Percentiles rank a stretch among this genome's conserved stretches.
Conservation (phyloP, 352 stramenopile species). For the Globisporangium barbulae region DNA sequence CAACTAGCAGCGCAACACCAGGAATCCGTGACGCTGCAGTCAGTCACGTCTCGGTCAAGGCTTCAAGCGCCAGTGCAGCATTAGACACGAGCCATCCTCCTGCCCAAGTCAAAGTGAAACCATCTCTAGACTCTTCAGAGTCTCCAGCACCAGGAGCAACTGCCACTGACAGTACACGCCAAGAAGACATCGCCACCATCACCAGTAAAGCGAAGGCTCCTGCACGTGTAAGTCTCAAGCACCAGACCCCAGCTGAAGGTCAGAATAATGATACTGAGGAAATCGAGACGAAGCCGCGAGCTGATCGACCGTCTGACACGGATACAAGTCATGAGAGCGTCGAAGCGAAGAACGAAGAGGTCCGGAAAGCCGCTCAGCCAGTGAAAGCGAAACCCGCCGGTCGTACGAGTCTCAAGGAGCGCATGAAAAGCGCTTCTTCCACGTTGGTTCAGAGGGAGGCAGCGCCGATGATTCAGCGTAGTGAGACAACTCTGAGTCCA, state of each 20-base stretch:
- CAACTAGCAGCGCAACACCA: background rate
- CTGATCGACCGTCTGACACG: background rate
- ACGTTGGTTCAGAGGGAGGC: background rate
- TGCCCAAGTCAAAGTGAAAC: too few species aligned
- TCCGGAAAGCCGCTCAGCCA: background rate
- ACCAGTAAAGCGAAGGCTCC: background rate
- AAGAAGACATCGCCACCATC: background rate
- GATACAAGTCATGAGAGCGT: background rate
- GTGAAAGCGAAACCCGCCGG: background rate
- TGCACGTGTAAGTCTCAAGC: background rate
- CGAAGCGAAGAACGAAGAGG: background rate
- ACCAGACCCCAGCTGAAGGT: background rate
- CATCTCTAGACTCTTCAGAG: too few species aligned
- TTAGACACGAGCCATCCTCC: too few species aligned
- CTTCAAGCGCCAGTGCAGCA: too few species aligned
- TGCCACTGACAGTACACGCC: too few species aligned
- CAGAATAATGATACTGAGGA: background rate
- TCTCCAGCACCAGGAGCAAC: too few species aligned
- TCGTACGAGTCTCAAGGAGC: slow-evolving; percentile 8
- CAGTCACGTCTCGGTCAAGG: too few species aligned
- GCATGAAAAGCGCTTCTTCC: background rate
- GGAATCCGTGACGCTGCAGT: background rate
- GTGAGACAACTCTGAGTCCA: background rate
- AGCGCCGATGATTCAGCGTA: too few species aligned
- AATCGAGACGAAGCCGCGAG: background rate